Conservation (phyloP, 1,284 basidiomycete genomes). For the Gastroboletus turbinatus region DNA sequence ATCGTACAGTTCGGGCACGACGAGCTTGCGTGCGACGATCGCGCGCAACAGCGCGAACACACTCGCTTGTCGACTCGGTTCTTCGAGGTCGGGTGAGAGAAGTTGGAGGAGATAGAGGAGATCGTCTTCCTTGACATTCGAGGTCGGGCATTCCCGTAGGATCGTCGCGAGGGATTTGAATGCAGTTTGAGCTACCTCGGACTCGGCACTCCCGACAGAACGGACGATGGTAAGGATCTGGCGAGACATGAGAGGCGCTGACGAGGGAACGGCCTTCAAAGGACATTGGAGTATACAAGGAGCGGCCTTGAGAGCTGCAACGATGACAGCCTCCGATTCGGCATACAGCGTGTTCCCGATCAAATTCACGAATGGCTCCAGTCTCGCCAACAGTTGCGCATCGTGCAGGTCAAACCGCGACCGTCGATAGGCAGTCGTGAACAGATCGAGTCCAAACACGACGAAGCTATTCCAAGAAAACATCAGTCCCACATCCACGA, state of each 20-base stretch:
- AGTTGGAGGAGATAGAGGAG: conserved; percentile 86
- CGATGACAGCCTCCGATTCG: conserved; percentile 76
- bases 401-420: conserved; percentile 87
- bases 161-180: conserved; percentile 86
- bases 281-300: conserved; percentile 86
- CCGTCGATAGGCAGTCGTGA: conserved; percentile 85
- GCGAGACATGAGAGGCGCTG: conserved; percentile 81
- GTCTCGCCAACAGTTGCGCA: conserved; percentile 65
- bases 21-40: conserved; percentile 87
- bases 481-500: conserved; percentile 11
- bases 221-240: conserved; percentile 88
- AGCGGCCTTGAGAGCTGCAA: conserved; percentile 78
- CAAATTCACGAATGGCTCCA: conserved; percentile 84
- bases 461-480: conserved; percentile 67
- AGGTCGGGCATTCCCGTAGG: conserved; percentile 80
- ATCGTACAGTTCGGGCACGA: conserved; percentile 97
- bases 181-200: conserved; percentile 87
- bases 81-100: conserved; percentile 90
- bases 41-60: conserved; percentile 92
- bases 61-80: conserved; percentile 82
- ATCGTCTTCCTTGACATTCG: conserved; percentile 87
- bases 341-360: conserved; percentile 96
- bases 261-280: conserved; percentile 73
- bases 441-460: conserved; percentile 89
- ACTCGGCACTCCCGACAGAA: conserved; percentile 84